Conservation (phyloP, 2,329 filamentous ascomycete species). For the Berkeleyomyces basicola region DNA sequence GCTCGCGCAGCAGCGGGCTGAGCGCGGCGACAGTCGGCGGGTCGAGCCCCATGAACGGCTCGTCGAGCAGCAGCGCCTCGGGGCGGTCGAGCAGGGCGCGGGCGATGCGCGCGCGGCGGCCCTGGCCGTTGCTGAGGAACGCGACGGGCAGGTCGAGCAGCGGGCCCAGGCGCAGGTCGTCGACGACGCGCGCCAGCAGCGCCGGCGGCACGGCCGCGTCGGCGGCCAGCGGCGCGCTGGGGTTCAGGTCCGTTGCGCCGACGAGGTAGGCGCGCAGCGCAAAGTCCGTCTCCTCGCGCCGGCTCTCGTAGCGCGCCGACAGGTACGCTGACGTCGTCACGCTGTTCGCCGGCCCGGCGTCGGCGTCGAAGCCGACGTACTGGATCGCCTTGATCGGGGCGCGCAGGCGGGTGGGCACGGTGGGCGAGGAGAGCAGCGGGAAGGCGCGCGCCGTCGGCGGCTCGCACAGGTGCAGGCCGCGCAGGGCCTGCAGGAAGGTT, state of each 20-base stretch:
- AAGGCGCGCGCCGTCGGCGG: constrained; percentile 63
- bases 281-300: constrained; percentile 75
- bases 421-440: constrained; percentile 54
- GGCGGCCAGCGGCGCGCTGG: constrained; percentile 30
- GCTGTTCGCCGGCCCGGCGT: constrained; percentile 39
- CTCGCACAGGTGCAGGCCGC: constrained; percentile 57
- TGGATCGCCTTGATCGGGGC: constrained; percentile 54
- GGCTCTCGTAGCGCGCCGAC: constrained; percentile 77
- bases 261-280: constrained; percentile 64
- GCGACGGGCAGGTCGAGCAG: constrained; percentile 69
- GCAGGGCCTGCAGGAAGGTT: constrained; percentile 62
- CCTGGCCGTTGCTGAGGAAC: constrained; percentile 89
- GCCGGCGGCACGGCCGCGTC: constrained; percentile 30
- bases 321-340: constrained; percentile 61
- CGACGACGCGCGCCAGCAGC: constrained; percentile 45
- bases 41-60: constrained; percentile 92
- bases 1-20: constrained; percentile 49
- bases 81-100: constrained; percentile 65
- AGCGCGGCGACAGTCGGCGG: constrained; percentile 60
- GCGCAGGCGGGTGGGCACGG: constrained; percentile 38
- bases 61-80: constrained; percentile 72
- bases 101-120: constrained; percentile 70
- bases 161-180: constrained; percentile 49
- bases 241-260: constrained; percentile 71
- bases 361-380: constrained; percentile 80